Conservation (phyloP, 371 early-diverging fungal species). For the Mucor piriformis region DNA sequence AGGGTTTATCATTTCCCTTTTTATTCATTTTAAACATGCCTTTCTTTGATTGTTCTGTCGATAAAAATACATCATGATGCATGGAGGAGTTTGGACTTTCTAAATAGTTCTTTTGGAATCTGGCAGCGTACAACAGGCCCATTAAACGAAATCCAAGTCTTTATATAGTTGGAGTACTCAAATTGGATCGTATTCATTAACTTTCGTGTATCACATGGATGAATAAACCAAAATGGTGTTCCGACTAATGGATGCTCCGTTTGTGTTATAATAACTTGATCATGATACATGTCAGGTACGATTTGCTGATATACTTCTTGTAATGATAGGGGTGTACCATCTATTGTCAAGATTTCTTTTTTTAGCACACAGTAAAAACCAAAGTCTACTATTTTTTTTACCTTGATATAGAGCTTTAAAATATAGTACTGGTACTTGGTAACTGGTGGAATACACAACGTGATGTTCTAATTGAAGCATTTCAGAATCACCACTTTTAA, state of each 20-base stretch:
- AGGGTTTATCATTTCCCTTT: too few relatives aligned
- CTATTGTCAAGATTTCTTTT: conserved; percentile 35
- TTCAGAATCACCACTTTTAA: neutral
- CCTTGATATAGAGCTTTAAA: conserved; percentile 45
- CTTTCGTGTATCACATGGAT: conserved; percentile 73
- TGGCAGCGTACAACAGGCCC: conserved; percentile 34
- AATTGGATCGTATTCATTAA: conserved; percentile 41
- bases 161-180: conserved; percentile 27
- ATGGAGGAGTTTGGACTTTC: too few relatives aligned
- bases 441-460: conserved; percentile 67
- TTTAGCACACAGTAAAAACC: too few relatives aligned
- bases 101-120: conserved; percentile 13
- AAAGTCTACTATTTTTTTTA: too few relatives aligned
- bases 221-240: conserved; percentile 66
- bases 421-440: conserved; percentile 75
- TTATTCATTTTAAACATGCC: too few relatives aligned
- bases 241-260: conserved; percentile 69
- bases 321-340: conserved; percentile 46
- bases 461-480: conserved; percentile 60
- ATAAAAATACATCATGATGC: too few relatives aligned
- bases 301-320: conserved; percentile 53
- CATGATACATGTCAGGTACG: conserved; percentile 36
- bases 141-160: conserved; percentile 41
- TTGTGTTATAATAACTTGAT: conserved; percentile 32
- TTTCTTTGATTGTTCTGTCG: too few relatives aligned